Percentiles rank a stretch among this genome's conserved stretches.
Evolutionary conservation across 768 basidiomycete species (phyloP).

Genomic region (Leccinum aurantiacum): DNA sequence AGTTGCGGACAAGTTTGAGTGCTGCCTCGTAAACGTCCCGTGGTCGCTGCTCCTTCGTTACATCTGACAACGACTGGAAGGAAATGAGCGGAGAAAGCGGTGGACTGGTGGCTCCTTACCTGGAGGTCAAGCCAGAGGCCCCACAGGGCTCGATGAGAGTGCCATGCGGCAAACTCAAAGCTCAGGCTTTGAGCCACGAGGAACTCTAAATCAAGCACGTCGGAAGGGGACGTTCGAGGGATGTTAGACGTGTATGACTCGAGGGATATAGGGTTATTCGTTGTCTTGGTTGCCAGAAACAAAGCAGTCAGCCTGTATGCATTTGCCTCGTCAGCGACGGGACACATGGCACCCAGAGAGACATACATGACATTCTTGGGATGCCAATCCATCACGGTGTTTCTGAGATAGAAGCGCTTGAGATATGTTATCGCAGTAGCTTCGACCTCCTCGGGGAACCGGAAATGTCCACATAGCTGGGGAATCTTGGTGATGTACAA

Average conservation of each 20-base stretch:
- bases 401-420: slow-evolving; percentile 95
- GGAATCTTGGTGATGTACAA: slow-evolving; percentile 87
- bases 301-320: slow-evolving; percentile 82
- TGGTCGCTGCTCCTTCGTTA: slow-evolving; percentile 47
- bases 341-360: neutral
- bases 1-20: slow-evolving; percentile 64
- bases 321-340: neutral
- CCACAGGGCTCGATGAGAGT: slow-evolving; percentile 85
- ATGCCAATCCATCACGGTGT: slow-evolving; percentile 99
- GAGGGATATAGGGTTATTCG: slow-evolving; percentile 89
- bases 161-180: slow-evolving; percentile 95
- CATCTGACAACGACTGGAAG: slow-evolving; percentile 56
- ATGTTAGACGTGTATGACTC: slow-evolving; percentile 83
- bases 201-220: slow-evolving; percentile 94
- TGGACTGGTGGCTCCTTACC: slow-evolving; percentile 41
- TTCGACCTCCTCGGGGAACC: slow-evolving; percentile 90
- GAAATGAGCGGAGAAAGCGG: slow-evolving; percentile 10
- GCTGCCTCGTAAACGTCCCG: slow-evolving; percentile 64
- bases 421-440: slow-evolving; percentile 90
- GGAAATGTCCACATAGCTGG: slow-evolving; percentile 80
- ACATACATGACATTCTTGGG: slow-evolving; percentile 96
- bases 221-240: slow-evolving; percentile 73
- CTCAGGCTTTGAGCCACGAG: slow-evolving; percentile 90
- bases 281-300: slow-evolving; percentile 95
- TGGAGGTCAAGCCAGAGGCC: slow-evolving; percentile 88